These are phyloP conservation scores for Sphagnum contortum DNA, from an alignment of 225 moss, liverwort and hornwort genomes.

Conservation along the genomic window DNA sequence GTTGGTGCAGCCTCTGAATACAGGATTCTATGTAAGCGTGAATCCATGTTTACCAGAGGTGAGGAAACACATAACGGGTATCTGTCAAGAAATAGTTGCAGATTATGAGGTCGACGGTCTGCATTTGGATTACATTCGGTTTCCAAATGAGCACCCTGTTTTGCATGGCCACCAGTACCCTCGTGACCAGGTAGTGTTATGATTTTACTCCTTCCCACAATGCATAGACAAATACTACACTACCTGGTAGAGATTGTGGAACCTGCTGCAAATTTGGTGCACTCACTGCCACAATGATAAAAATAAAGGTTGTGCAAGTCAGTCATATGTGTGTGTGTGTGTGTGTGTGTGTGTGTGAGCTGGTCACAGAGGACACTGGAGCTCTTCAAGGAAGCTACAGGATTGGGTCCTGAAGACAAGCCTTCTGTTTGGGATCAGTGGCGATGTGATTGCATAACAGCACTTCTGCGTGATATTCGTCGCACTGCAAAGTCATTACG, in stretches of 20 bases:
- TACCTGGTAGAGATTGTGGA: no score
- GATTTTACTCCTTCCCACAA: no score
- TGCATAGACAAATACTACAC: no score
- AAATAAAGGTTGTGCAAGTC: no score
- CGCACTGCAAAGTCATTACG: conserved; percentile 22
- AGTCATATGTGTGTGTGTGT: no score
- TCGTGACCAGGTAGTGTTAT: conserved; percentile 14
- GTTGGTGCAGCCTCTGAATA: conserved; percentile 19
- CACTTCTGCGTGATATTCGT: conserved; percentile 23
- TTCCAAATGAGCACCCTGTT: conserved; percentile 32
- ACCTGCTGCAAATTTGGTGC: no score
- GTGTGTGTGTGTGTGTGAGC: no score
- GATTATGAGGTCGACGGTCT: conserved; percentile 26
- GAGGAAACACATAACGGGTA: conserved; percentile 17
- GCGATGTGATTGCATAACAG: conserved; percentile 30
- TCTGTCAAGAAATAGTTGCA: conserved; percentile 28
- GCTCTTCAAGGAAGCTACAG: conserved; percentile 21
- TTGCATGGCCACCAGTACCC: conserved; percentile 20
- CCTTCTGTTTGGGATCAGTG: conserved; percentile 27
- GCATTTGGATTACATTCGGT: conserved; percentile 39
- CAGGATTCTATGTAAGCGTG: conserved; percentile 28
- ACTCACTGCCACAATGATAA: no score
- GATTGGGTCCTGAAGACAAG: conserved; percentile 21
- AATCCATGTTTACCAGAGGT: conserved; percentile 34
- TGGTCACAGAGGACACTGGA: conserved; percentile 19